These are phyloP conservation scores for Penicillium herquei DNA, from an alignment of 495 filamentous ascomycete genomes.

Conservation along the genomic window DNA sequence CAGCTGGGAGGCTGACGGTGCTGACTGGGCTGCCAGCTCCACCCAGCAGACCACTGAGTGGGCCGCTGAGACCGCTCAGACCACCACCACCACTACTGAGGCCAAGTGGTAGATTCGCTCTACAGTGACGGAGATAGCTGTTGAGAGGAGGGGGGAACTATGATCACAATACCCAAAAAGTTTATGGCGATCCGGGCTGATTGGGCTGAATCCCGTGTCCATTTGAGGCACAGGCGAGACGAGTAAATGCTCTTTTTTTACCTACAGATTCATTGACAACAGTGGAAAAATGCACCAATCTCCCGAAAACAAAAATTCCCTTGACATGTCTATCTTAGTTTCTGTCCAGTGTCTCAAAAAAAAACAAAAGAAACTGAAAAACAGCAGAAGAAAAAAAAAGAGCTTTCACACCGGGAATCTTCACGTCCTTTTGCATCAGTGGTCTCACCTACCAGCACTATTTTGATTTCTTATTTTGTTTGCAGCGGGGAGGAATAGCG, in stretches of 20 bases:
- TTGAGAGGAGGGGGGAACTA: slow-evolving; percentile 29
- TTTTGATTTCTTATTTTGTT: slow-evolving; percentile 30
- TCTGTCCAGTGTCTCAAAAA: slow-evolving; percentile 38
- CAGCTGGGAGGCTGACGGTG: slow-evolving; percentile 79
- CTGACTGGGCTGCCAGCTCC: slow-evolving; percentile 68
- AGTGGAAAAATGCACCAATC: slow-evolving; percentile 20
- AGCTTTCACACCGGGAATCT: slow-evolving; percentile 31
- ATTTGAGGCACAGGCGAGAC: slow-evolving; percentile 10
- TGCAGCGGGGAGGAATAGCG: slow-evolving; percentile 45
- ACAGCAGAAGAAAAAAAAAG: slow-evolving; percentile 41
- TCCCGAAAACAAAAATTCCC: slow-evolving; percentile 31
- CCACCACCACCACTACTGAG: slow-evolving; percentile 39
- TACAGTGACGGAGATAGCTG: slow-evolving; percentile 31
- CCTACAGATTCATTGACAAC: slow-evolving; percentile 23
- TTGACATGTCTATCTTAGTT: slow-evolving; percentile 51
- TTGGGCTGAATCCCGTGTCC: slow-evolving; percentile 19
- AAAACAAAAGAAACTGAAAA: slow-evolving; percentile 38
- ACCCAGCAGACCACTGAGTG: slow-evolving; percentile 62
- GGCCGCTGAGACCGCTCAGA: slow-evolving; percentile 60
- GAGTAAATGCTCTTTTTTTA: slow-evolving; percentile 26
- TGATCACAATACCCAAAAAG: slow-evolving; percentile 23
- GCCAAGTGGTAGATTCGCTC: slow-evolving; percentile 62
- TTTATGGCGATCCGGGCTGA: slow-evolving; percentile 29
- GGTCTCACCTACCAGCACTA: slow-evolving; percentile 25
- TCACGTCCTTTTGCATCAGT: slow-evolving; percentile 33